phyloP scores from a whole-genome alignment of 352 stramenopile species.

The Pythium plurisporium region DNA sequence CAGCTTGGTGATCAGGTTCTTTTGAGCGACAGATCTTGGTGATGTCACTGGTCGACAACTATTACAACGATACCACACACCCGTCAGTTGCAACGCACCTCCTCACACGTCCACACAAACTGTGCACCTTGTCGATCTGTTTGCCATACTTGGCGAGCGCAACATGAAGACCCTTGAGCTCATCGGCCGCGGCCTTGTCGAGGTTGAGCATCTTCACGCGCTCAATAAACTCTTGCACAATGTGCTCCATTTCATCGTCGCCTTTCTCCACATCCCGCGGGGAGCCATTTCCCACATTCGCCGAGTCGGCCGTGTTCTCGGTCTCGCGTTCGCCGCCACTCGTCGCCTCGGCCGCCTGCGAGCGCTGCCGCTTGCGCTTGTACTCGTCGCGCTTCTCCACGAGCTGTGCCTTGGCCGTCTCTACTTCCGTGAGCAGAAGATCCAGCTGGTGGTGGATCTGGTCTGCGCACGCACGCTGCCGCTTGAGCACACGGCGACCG shows the following conservation, averaged over 20 bases:
- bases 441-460: constrained; percentile 65
- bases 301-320: constrained; percentile 17
- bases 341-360: constrained; percentile 10
- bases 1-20: constrained; percentile 56
- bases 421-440: constrained; percentile 54
- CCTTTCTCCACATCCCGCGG: constrained; percentile 33
- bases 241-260: constrained; percentile 60
- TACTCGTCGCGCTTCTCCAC: constrained; percentile 54
- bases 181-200: constrained; percentile 62
- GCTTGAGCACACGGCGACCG: constrained; percentile 61
- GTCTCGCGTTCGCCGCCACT: constrained; percentile 5
- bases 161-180: constrained; percentile 66
- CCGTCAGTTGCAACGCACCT: neutral
- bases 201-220: constrained; percentile 62
- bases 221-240: constrained; percentile 63
- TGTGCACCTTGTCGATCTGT: constrained; percentile 69
- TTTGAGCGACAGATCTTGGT: constrained; percentile 58
- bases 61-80: neutral
- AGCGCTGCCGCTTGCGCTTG: constrained; percentile 49
- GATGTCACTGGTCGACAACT: constrained; percentile 52
- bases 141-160: constrained; percentile 75
- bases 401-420: constrained; percentile 53
- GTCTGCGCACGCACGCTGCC: constrained; percentile 53
- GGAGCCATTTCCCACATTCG: neutral
- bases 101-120: neutral